These are phyloP conservation scores for Beauveria caledonica DNA, from an alignment of 2,329 filamentous ascomycete genomes.

Conservation along the genomic window DNA sequence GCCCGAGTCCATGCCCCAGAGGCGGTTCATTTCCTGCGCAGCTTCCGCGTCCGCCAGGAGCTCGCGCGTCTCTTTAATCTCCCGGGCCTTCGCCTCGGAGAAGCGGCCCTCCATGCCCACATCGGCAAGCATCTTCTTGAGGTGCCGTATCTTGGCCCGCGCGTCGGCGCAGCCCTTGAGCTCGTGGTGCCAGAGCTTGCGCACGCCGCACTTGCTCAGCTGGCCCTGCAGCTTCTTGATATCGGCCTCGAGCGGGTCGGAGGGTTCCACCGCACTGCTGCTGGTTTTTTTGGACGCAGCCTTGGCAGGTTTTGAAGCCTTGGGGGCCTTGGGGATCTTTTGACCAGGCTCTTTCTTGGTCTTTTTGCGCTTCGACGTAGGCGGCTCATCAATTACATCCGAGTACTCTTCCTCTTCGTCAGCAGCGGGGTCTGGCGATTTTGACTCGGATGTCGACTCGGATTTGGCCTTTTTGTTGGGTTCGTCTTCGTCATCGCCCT, in stretches of 20 bases:
- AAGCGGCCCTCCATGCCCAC: constrained; percentile 84
- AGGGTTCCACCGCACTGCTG: constrained; percentile 23
- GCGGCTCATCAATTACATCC: constrained; percentile 64
- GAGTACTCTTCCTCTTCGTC: constrained; percentile 33
- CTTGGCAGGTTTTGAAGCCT: constrained; percentile 21
- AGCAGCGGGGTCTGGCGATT: constrained; percentile 14
- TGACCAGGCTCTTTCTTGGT: constrained; percentile 22
- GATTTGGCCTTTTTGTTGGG: constrained; percentile 3
- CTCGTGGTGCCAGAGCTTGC: constrained; percentile 85
- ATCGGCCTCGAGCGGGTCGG: constrained; percentile 62
- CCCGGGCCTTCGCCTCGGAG: constrained; percentile 71
- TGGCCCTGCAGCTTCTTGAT: constrained; percentile 84
- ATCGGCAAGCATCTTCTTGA: constrained; percentile 70
- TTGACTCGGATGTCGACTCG: not conserved
- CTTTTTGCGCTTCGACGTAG: constrained; percentile 50
- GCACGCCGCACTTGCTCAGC: constrained; percentile 81
- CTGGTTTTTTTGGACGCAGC: constrained; percentile 34
- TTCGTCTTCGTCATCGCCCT: constrained; percentile 12
- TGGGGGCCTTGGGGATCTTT: constrained; percentile 17
- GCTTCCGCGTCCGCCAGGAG: constrained; percentile 75
- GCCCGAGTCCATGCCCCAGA: constrained; percentile 57
- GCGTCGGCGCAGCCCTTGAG: constrained; percentile 66
- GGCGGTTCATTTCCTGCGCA: constrained; percentile 70
- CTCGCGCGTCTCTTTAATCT: constrained; percentile 84
- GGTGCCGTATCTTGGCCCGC: constrained; percentile 73